Percentiles rank a stretch among this genome's conserved stretches.
Conservation (phyloP, 2,329 filamentous ascomycete genomes). For the Teratosphaeria nubilosa region DNA sequence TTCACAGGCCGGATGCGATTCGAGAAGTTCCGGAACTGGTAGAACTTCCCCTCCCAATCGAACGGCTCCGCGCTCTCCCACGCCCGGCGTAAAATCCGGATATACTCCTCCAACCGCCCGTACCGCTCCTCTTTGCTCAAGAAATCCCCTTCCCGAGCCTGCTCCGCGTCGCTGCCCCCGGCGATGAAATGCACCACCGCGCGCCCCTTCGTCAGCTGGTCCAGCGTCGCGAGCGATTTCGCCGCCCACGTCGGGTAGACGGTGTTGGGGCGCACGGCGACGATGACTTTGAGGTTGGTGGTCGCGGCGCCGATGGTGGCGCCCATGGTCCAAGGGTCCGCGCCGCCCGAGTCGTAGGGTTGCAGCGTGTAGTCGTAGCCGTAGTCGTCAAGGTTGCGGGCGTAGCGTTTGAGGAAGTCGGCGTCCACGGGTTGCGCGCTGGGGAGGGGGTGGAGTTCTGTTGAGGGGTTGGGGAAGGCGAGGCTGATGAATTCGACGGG, state of each 20-base stretch:
- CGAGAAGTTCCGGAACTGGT: slow-evolving; percentile 49
- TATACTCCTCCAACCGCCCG: slow-evolving; percentile 50
- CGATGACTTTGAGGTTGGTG: slow-evolving; percentile 51
- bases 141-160: slow-evolving; percentile 52
- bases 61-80: slow-evolving; percentile 49
- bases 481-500: slow-evolving; percentile 47
- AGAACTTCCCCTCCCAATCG: slow-evolving; percentile 52
- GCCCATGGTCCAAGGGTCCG: slow-evolving; percentile 49
- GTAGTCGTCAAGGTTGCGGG: slow-evolving; percentile 49
- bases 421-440: slow-evolving; percentile 41
- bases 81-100: slow-evolving; percentile 48
- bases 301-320: slow-evolving; percentile 48
- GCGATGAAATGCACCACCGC: slow-evolving; percentile 55
- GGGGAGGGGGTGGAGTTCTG: slow-evolving; percentile 45
- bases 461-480: slow-evolving; percentile 48
- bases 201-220: slow-evolving; percentile 48
- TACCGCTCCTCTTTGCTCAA: slow-evolving; percentile 49
- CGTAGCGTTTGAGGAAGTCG: slow-evolving; percentile 47
- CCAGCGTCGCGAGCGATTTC: slow-evolving; percentile 51
- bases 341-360: slow-evolving; percentile 47
- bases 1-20: slow-evolving; percentile 46
- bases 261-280: slow-evolving; percentile 52
- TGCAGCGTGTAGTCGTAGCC: slow-evolving; percentile 53
- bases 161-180: slow-evolving; percentile 50
- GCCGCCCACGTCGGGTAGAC: slow-evolving; percentile 53